Evolutionary conservation across 768 basidiomycete genomes (phyloP).

Genomic region (Mycena chlorophos): DNA sequence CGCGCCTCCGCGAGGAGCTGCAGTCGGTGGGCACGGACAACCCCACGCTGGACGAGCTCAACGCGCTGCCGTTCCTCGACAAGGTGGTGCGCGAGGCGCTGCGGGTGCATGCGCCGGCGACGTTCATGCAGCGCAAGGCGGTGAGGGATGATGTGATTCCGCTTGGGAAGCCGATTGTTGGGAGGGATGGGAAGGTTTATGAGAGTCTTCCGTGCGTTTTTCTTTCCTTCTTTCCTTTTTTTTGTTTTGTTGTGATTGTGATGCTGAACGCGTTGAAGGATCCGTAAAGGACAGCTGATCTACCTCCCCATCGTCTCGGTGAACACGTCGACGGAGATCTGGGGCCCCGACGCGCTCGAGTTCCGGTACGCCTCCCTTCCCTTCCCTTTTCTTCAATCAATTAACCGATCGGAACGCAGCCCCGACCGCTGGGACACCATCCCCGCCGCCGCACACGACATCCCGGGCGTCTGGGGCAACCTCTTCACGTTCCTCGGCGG

Average conservation of each 20-base stretch:
- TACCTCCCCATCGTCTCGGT: slow-evolving; percentile 52
- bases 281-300: slow-evolving; percentile 47
- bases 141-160: slow-evolving; percentile 56
- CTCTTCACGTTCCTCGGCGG: no score
- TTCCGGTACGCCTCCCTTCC: slow-evolving; percentile 47
- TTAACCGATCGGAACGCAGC: slow-evolving; percentile 33
- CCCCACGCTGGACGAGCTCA: slow-evolving; percentile 46
- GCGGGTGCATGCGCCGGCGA: slow-evolving; percentile 55
- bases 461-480: slow-evolving; percentile 65
- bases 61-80: slow-evolving; percentile 42
- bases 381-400: not conserved
- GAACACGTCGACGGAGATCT: slow-evolving; percentile 53
- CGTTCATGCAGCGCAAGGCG: slow-evolving; percentile 43
- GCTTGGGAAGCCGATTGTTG: slow-evolving; percentile 44
- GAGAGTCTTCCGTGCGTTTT: slow-evolving; percentile 34
- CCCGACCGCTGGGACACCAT: slow-evolving; percentile 62
- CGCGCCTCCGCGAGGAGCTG: slow-evolving; percentile 45
- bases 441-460: slow-evolving; percentile 41
- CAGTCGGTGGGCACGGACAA: slow-evolving; percentile 32
- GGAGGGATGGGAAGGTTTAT: slow-evolving; percentile 40
- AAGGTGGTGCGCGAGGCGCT: slow-evolving; percentile 50
- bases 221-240: not conserved
- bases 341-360: slow-evolving; percentile 64
- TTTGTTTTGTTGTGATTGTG: not conserved
- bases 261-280: slow-evolving; percentile 25